Percentiles rank a stretch among this genome's conserved stretches.
Evolutionary conservation across 176 grass and related monocot genomes (phyloP).

Genomic region (Bromus sterilis): DNA sequence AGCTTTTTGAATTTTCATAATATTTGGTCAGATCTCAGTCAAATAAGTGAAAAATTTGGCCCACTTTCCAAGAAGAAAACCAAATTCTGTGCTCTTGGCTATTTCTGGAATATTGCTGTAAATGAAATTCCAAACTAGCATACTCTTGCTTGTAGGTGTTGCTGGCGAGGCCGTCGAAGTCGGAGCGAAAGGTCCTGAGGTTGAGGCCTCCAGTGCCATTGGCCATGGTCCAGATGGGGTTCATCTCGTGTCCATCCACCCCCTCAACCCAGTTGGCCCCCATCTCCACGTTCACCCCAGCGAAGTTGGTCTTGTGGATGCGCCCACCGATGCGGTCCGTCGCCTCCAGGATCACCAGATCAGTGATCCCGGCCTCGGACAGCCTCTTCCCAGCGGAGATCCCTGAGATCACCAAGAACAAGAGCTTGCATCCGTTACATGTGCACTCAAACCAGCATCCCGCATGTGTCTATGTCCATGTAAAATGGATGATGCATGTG

Average conservation of each 20-base stretch:
- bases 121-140: neutral
- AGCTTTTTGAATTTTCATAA: too few relatives aligned
- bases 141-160: constrained; percentile 56
- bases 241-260: constrained; percentile 20
- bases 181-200: constrained; percentile 39
- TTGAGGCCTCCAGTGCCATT: constrained; percentile 17
- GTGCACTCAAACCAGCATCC: too few relatives aligned
- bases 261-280: constrained; percentile 71
- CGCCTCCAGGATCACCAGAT: constrained; percentile 52
- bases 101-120: neutral
- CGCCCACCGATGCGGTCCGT: constrained; percentile 57
- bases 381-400: constrained; percentile 59
- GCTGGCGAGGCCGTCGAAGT: constrained; percentile 28
- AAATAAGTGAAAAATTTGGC: neutral
- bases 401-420: constrained; percentile 5
- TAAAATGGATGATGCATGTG: neutral
- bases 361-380: constrained; percentile 35
- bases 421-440: neutral
- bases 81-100: neutral
- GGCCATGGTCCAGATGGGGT: constrained; percentile 55
- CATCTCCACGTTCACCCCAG: constrained; percentile 46
- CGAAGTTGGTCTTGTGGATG: constrained; percentile 47
- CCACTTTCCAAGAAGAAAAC: neutral
- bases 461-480: neutral
- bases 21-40: neutral